Evolutionary conservation across 225 moss, liverwort and hornwort genomes (phyloP).

Genomic region (Marchantia polymorpha): DNA sequence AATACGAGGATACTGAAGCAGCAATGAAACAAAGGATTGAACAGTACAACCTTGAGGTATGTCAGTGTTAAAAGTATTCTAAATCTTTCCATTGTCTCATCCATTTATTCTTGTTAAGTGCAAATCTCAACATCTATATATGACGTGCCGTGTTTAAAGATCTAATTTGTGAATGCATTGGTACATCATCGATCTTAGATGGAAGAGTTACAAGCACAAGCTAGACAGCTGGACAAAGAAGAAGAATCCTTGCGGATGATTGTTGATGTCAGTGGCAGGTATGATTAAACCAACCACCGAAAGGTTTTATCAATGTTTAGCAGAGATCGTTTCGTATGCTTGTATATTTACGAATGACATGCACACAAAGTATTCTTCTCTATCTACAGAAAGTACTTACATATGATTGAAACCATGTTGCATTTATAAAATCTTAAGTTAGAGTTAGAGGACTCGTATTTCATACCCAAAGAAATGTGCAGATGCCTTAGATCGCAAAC

Average conservation of each 20-base stretch:
- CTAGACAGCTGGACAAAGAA: conserved; percentile 39
- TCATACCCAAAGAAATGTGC: background rate
- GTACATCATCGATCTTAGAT: conserved; percentile 22
- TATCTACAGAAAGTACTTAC: background rate
- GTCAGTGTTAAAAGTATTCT: background rate
- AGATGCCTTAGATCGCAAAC: conserved; percentile 33
- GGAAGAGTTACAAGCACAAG: conserved; percentile 42
- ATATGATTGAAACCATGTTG: background rate
- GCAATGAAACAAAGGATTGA: conserved; percentile 46
- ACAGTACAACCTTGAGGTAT: conserved; percentile 45
- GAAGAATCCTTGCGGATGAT: conserved; percentile 42
- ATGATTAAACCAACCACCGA: background rate
- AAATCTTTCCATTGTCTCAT: background rate
- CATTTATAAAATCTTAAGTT: background rate
- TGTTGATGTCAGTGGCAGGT: conserved; percentile 41
- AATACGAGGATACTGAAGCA: conserved; percentile 43
- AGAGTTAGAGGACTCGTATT: too few species aligned
- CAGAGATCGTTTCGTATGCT: too few species aligned
- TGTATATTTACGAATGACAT: background rate
- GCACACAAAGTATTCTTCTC: background rate
- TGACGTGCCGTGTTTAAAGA: background rate
- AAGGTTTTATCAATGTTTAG: background rate
- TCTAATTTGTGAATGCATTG: background rate
- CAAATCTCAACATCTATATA: background rate
- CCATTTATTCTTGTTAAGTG: background rate